Conservation (phyloP, 2,329 filamentous ascomycete genomes). For the Microdochium nivale region DNA sequence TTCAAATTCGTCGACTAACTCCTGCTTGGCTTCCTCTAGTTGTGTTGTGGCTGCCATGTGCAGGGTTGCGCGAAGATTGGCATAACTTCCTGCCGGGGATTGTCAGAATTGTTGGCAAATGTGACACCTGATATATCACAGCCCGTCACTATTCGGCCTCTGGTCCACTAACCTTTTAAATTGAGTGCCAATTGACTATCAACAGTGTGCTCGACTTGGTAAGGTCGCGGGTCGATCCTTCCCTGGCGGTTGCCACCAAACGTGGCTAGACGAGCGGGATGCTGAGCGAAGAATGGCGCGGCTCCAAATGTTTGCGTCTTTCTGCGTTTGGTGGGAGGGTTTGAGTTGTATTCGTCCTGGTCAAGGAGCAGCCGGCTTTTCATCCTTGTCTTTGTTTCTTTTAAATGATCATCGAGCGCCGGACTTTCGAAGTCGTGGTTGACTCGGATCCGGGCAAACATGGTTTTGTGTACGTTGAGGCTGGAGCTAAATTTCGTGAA, state of each 20-base stretch:
- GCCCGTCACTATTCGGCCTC: background rate
- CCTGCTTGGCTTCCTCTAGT: constrained; percentile 9
- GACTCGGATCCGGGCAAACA: background rate
- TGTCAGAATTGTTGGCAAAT: constrained; percentile 2
- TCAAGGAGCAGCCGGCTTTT: background rate
- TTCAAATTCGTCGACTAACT: constrained; percentile 6
- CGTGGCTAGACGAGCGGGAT: background rate
- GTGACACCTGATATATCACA: background rate
- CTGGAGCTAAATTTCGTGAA: background rate
- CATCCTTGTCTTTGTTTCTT: background rate
- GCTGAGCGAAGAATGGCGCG: background rate
- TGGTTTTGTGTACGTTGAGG: background rate
- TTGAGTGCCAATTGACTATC: background rate
- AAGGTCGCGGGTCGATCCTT: background rate
- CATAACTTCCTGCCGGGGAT: constrained; percentile 11
- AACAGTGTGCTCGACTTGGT: background rate
- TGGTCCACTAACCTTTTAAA: background rate
- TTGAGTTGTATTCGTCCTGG: background rate
- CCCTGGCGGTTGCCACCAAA: background rate
- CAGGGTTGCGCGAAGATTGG: constrained; percentile 13
- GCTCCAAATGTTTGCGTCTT: background rate
- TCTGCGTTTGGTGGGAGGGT: background rate
- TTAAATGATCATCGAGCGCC: background rate
- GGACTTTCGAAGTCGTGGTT: background rate
- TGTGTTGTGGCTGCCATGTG: constrained; percentile 13